Base-by-base conservation (phyloP, 805 yeast species). In the Kregervanrija delftensis region DNA sequence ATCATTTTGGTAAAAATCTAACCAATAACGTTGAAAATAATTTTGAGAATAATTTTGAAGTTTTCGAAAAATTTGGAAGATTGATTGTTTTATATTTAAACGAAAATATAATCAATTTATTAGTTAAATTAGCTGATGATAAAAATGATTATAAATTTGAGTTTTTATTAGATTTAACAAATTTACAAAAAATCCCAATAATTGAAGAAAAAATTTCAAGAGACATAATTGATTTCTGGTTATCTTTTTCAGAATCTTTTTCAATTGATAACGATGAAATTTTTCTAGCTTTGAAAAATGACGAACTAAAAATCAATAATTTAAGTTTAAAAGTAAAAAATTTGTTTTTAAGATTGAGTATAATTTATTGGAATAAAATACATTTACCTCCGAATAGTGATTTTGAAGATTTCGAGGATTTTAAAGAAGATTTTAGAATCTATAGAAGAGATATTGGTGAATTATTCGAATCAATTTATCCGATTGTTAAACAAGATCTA, bases 391-490 rank as follows among this genome's bases (percentile, higher is more conserved):
- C 40, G 8, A 68, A 66, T 14, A 63, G 67, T 13, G 69, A 67
- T 33, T 57, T 60, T 5, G 54, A 56, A 8, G 59, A 60, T 2
- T 54, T 63, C n/a, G 55, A 54, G 17, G 63, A 65, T 9, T 57
- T 58, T 22, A 60, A 67, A 46, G 71, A 73, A 15, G 95, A 83
- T 51, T 86, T 89, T 55, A 63, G 64, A 16, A 72, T 78, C 22
- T 91, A 79, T 61, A 73, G 97, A 53, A 66, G 77, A 31, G 91
- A 84, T 49, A 83, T 84, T 9, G 75, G 83, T 1, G 98, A 93
- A 53, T 69, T 90, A 34, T 76, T 86, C 50, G 93, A 88, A 44
- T 69, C 78, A 0, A 63, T 83, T 1, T 86, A 83, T 66, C 76
- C 88, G 1, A 67, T 86, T 5, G 68, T 87, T 33, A 86, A 85